Evolutionary conservation across 2,329 filamentous ascomycete genomes (phyloP).

Genomic region (Pseudogymnoascus sp.): DNA sequence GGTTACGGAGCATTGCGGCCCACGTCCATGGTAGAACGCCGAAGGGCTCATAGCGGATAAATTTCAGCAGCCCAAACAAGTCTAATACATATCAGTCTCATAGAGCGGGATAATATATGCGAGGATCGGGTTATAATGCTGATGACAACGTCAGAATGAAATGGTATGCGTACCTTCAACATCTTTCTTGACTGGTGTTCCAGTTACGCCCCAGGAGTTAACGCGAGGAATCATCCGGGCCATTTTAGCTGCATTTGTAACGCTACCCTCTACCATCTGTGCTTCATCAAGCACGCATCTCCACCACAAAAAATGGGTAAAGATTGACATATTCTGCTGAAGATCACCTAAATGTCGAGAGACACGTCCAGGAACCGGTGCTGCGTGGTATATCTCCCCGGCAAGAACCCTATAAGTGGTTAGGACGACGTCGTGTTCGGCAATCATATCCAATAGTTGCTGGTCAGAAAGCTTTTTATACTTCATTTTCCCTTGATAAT

Average conservation of each 20-base stretch:
- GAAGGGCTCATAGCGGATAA: constrained; percentile 72
- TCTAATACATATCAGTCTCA: constrained; percentile 39
- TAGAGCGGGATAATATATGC: background rate
- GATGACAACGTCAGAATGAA: background rate
- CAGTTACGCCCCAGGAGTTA: constrained; percentile 88
- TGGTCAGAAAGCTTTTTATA: constrained; percentile 25
- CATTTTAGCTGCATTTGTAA: constrained; percentile 73
- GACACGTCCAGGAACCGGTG: constrained; percentile 56
- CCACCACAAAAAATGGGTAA: constrained; percentile 83
- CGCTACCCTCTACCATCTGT: constrained; percentile 88
- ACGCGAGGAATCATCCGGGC: constrained; percentile 71
- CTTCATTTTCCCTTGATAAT: constrained; percentile 42
- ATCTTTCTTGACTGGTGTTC: constrained; percentile 77
- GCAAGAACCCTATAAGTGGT: constrained; percentile 65
- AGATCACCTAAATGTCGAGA: constrained; percentile 51
- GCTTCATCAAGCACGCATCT: constrained; percentile 69
- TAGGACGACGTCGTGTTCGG: constrained; percentile 48
- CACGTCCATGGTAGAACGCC: constrained; percentile 32
- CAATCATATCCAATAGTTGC: constrained; percentile 37
- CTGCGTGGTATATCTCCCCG: constrained; percentile 68
- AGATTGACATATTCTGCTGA: constrained; percentile 62
- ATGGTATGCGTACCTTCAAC: constrained; percentile 34
- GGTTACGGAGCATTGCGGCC: constrained; percentile 34
- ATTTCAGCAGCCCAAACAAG: constrained; percentile 70
- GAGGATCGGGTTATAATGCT: background rate